Evolutionary conservation across 768 basidiomycete species (phyloP), one percentile per base, ranked within the genome.

Genomic region (Mycena floridula): DNA sequence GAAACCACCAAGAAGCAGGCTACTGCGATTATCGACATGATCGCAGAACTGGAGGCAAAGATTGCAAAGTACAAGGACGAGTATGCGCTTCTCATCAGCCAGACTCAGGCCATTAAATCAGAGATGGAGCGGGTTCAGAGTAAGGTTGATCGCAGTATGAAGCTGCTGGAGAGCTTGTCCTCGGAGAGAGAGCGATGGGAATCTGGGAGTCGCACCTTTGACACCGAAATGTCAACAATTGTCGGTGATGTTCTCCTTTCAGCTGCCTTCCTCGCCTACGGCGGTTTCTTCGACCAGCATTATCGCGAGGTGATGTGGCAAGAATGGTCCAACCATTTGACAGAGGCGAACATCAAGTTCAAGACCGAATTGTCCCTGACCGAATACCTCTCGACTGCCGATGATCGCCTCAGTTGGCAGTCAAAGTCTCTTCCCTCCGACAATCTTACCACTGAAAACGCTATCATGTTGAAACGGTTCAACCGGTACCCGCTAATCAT

Each of bases 391-490:
- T 97, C 96, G 5, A 94, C 95, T 2, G 93, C 94, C 1, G 96
- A 98, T 58, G 91, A 98, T 58, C 87, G 95, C 35, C 76, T 96
- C 50, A 82, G 76, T 54, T 99, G 94, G 96, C 92, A 95, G 64
- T 87, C 91, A 24, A 93, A 92, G 57, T 85, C 90, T 1, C 73
- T 98, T n/a, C 96, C 96, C 1, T 83, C 91, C 5, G 94, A 99
- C 64, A 93, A 89, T 50, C 72, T 99, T 37, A 97, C 92, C 52
- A 91, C 89, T 1, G 96, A 98, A 68, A 99, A 99, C 59, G 96
- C 96, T n/a, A 93, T 98, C 65, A 98, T 98, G 92, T 80, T 99
- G 59, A 93, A 95, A 59, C 84, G 93, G 40, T 97, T 93, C 78
- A 90, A 91, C 57, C 89, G 96, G 16, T 98, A 98, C 63, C 96